Base-by-base conservation (phyloP, 306 rosid genomes). In the Urtica urens region DNA sequence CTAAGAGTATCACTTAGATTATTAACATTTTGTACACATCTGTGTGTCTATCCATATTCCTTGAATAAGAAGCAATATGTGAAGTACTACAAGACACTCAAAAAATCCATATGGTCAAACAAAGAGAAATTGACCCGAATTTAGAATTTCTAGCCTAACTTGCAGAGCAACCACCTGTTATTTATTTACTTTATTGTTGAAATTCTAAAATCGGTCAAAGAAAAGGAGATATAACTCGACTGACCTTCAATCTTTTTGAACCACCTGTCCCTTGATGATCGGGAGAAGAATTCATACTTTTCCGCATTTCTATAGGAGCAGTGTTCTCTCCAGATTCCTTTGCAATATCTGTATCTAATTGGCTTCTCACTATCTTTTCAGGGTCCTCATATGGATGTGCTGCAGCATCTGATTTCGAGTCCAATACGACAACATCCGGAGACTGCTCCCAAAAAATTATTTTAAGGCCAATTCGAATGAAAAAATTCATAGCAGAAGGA, bases 211-310 rank as follows among this genome's bases (percentile, higher is more conserved):
- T 7, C 21, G 24, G 17, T 46, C 14, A 10, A 51, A 37, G 27
- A 46, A 14, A 26, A 66, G 5, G 38, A 46, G 42, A 49, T 31
- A 22, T 40, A 44, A 11, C 26, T 59, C 55, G 47, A 59, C 20
- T 47, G 50, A 78, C 85, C 78, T 78, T 43, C 11, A 44, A 3
- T 48, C 17, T 13, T 6, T 48, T 59, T 18, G 68, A 34, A 52
- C 24, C 13, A 57, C 58, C 65, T 26, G 63, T 51, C 57, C 49
- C 67, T 46, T 53, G 70, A 59, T 55, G 49, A 39, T 70, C 61
- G 50, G 45, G 19, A 51, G 52, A 51, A 29, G 47, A 48, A 30
- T 25, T 64, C 29, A 35, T 51, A 53, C 55, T 38, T 47, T 23
- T 52, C 51, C 70, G 49, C 17, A 42, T 57, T 57, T 62, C 80